Evolutionary conservation across 257 asterid genomes (phyloP), one percentile per base, ranked within the genome.

Genomic region (Ligustrum vulgare): DNA sequence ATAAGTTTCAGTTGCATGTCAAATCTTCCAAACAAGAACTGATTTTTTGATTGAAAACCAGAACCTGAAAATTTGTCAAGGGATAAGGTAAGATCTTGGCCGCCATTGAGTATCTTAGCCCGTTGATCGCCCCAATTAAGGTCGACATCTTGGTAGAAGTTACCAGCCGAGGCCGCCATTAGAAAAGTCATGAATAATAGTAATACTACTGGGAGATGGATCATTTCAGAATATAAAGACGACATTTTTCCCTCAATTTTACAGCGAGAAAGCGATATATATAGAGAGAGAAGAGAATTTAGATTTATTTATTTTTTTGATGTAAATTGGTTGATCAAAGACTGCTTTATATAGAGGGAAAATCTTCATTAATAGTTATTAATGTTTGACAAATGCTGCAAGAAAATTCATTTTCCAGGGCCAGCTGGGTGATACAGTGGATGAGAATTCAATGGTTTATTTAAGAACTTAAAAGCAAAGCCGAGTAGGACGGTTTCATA

Each of bases 111-210:
- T 64, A 84, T 81, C 67, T 79, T 72, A 28, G 77, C 88, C 23
- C 88, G 80, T 2, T 80, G 76, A 6, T 78, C 85, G 49, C 88
- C 88, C 83, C 83, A 84, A 39, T 70, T 78, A 5, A 84, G 43
- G 65, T 73, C 72, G 1, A 82, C 76, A 37, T 81, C 83, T 25
- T 75, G 65, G 71, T 43, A 71, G 76, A 84, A 84, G 72, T 77
- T 78, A 60, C 73, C 76, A 12, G 81, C 84, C 8, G 80, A 45
- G 20, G 83, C n/a, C 31, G 78, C 76, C 0, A 71, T 33, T 3
- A 73, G 22, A 1, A 72, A 70, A 11, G 73, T 67, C 6, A 76
- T 8, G 39, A 78, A 62, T 18, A 72, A 51, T 1, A 51, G 0
- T 15, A 8, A 51, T 1, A 51, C 3, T 15, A 8, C 23, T 22